Evolutionary conservation across 805 yeast species (phyloP).

Genomic region (Nadsonia fulvescens): DNA sequence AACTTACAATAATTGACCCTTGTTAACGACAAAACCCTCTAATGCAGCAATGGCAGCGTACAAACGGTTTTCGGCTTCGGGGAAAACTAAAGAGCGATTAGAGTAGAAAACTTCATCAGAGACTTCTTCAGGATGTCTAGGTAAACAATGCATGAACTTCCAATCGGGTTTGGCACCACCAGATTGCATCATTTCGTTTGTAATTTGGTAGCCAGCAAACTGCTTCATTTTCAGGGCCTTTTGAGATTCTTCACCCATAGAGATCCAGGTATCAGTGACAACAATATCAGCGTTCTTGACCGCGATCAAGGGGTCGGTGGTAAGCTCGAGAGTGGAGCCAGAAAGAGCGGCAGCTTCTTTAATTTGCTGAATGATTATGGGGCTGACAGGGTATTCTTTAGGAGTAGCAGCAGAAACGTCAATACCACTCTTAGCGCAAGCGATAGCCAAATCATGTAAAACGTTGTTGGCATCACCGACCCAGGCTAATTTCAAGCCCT

Average conservation of each 20-base stretch:
- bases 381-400: conserved; percentile 43
- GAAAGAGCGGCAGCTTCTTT: conserved; percentile 30
- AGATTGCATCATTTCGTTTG: conserved; percentile 36
- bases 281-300: conserved; percentile 57
- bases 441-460: conserved; percentile 80
- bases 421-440: conserved; percentile 71
- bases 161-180: conserved; percentile 48
- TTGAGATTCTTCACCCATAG: conserved; percentile 93
- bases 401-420: conserved; percentile 77
- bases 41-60: conserved; percentile 92
- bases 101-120: conserved; percentile 83
- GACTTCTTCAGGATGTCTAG: conserved; percentile 90
- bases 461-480: conserved; percentile 95
- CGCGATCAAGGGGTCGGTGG: conserved; percentile 63
- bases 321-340: conserved; percentile 34
- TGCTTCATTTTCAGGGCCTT: conserved; percentile 53
- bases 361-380: conserved; percentile 36
- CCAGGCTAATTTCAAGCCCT: conserved; percentile 71
- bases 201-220: conserved; percentile 76
- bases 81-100: conserved; percentile 69
- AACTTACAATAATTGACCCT: no score
- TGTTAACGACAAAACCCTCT: conserved; percentile 75
- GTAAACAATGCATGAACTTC: conserved; percentile 96
- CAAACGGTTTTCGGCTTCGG: conserved; percentile 89
- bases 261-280: conserved; percentile 93